phyloP scores from a whole-genome alignment of 2,329 filamentous ascomycete species.

The Talaromyces sp. region DNA sequence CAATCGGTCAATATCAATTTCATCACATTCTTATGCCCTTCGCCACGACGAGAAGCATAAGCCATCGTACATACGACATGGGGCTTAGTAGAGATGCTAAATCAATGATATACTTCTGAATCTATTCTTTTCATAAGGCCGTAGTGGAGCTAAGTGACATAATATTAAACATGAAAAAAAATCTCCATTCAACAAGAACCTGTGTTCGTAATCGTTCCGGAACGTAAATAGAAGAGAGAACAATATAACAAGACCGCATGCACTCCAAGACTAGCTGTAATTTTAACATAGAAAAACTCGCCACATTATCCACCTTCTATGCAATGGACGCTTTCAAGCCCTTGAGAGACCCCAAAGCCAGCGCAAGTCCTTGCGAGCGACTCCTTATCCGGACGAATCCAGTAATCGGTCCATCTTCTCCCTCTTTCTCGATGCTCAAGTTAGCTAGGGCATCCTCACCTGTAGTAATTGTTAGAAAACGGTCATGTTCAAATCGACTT shows the following conservation, averaged over 20 bases:
- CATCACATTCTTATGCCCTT: too few species aligned
- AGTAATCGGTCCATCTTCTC: slow-evolving; percentile 88
- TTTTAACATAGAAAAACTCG: slow-evolving; percentile 15
- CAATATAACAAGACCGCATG: slow-evolving; percentile 19
- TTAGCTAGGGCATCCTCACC: slow-evolving; percentile 98
- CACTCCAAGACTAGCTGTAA: slow-evolving; percentile 12
- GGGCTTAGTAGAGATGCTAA: background rate
- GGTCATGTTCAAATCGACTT: slow-evolving; percentile 9
- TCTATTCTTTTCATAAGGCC: background rate
- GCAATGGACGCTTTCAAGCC: slow-evolving; percentile 68
- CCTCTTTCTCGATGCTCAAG: slow-evolving; percentile 95
- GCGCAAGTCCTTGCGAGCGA: slow-evolving; percentile 86
- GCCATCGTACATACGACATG: background rate
- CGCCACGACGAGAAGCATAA: too few species aligned
- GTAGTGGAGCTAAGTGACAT: background rate
- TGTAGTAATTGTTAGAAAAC: slow-evolving; percentile 36
- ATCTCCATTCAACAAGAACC: slow-evolving; percentile 12
- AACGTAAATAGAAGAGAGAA: slow-evolving; percentile 13
- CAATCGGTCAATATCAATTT: too few species aligned
- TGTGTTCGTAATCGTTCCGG: slow-evolving; percentile 23
- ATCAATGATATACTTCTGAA: background rate
- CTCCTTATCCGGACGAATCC: slow-evolving; percentile 97
- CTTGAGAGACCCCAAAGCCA: slow-evolving; percentile 91
- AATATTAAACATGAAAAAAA: slow-evolving; percentile 4
- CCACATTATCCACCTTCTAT: slow-evolving; percentile 23